Base-by-base conservation (phyloP, 331 rosid genomes). In the Cydonia oblonga region DNA sequence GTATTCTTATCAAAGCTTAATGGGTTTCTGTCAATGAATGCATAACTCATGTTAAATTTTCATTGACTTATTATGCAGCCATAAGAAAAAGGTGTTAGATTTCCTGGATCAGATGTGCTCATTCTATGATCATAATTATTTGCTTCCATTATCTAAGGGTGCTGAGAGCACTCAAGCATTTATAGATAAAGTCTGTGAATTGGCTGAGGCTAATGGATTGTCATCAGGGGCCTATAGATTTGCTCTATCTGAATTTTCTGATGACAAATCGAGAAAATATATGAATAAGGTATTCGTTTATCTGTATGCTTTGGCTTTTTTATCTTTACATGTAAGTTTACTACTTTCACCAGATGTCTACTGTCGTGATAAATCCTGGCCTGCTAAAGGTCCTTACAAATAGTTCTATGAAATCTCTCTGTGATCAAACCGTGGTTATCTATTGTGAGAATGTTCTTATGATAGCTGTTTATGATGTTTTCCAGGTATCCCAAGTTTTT, bases 151-250 rank as follows among this genome's bases (percentile, higher is more conserved):
- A 33, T 77, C 84, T 26, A 75, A 60, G 80, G 84, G 76, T 74
- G 84, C 76, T 62, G 85, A 84, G 71, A 78, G 71, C 74, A 58
- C 84, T 58, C 86, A 76, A 82, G 77, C 66, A 42, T 91, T 91
- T 79, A 70, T 88, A 52, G 87, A 88, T 70, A 83, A 83, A 80
- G 84, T 87, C 75, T 84, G 75, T n/a, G 86, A 89, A 82, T 88
- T 91, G 85, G 98, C 97, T 35, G 96, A 86, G 81, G 85, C 83
- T 42, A 84, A 86, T 77, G 97, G 88, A 6, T 74, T 93, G 76
- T 86, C 97, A 40, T 79, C 98, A 66, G 81, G 88, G 64, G 77
- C 80, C 61, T 91, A 81, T 51, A 82, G 70, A 66, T 79, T 90
- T 75, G 70, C 86, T 73, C 86, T 88, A 53, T 40, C 76, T 4